Base-by-base conservation (phyloP, 805 yeast genomes). In the Candida endomychidarum region DNA sequence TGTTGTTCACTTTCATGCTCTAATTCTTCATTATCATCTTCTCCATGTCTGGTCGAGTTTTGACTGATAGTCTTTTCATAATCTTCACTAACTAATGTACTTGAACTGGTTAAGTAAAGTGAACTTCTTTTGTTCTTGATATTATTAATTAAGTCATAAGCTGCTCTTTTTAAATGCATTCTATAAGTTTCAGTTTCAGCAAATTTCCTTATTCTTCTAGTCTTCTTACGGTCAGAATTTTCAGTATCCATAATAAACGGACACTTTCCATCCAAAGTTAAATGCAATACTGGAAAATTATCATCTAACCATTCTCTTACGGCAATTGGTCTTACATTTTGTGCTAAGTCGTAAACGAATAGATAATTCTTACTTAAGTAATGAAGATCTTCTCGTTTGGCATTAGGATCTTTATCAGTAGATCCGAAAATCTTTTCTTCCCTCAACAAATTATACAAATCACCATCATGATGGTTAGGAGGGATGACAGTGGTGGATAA, bases 351-450 rank as follows among this genome's bases (percentile, higher is more conserved):
- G 63, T 83, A 91, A 26, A 88, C 82, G 48, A 83, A 81, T 19
- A 88, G 66, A 60, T 81, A 88, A 40, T 67, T 65, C 26, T 82
- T 80, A 37, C 80, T 81, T 60, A 93, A 86, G 58, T 86, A 86
- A 54, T 83, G 81, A 53, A 84, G 77, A 57, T 91, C 96, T 51
- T 86, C 96, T 41, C 96, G 71, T 49, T 75, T 80, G 2, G 95
- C 93, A 46, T 72, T 75, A 9, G 95, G 93, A 58, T 90, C 96
- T 49, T 96, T 77, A 59, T 90, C 97, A 25, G 83, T 76, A 0
- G 96, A 85, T 9, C 96, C 97, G 57, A 78, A 81, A 10, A 86
- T 63, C 53, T 86, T 86, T 56, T 93, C 99, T 54, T 87, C 89
- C 47, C 81, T 80, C 51, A 91, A 72, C 47, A 91, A 69, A 35